Evolutionary conservation across 2,329 filamentous ascomycete species (phyloP).

Genomic region (Cercospora brassicicola): DNA sequence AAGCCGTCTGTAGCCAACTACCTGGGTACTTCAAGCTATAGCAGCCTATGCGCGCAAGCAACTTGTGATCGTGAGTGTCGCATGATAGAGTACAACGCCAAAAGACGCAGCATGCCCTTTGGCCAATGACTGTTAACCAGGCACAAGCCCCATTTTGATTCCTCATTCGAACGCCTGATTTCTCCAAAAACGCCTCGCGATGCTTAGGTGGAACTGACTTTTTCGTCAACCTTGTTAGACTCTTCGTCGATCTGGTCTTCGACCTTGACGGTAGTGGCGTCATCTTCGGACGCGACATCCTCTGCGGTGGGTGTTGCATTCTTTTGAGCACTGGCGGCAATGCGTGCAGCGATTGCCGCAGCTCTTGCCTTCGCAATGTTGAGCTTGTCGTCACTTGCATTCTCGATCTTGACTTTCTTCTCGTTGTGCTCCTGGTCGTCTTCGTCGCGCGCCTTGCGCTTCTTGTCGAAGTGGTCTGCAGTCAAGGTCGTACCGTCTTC

Average conservation of each 20-base stretch:
- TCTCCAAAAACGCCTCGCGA: slow-evolving; percentile 1
- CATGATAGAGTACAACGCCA: background rate
- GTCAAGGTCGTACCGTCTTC: background rate
- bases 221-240: background rate
- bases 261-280: background rate
- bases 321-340: background rate
- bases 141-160: background rate
- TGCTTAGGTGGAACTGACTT: background rate
- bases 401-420: background rate
- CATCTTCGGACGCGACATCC: background rate
- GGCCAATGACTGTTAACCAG: background rate
- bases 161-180: background rate
- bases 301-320: background rate
- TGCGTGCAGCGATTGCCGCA: background rate
- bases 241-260: background rate
- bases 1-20: background rate
- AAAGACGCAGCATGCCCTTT: background rate
- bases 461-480: background rate
- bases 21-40: background rate
- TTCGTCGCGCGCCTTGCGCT: background rate
- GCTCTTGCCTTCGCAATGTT: background rate
- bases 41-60: background rate
- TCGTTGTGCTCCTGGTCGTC: background rate
- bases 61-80: background rate
- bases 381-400: background rate